phyloP scores from a whole-genome alignment of 768 basidiomycete species.

The Collybia sordida region DNA sequence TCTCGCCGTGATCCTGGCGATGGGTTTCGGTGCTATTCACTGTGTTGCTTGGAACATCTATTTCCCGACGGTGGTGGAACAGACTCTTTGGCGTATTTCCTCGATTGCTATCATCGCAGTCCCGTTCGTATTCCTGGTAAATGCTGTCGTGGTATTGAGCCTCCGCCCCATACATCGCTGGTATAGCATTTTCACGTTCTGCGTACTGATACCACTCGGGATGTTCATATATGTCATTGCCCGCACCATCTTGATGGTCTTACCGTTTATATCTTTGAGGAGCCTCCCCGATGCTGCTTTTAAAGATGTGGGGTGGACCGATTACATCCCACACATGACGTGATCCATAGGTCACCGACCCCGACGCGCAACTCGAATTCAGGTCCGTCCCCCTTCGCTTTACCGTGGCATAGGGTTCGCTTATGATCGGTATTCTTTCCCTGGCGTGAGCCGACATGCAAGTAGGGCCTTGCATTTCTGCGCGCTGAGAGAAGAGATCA shows the following conservation, averaged over 20 bases:
- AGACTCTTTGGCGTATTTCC: constrained; percentile 19
- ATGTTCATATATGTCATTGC: not conserved
- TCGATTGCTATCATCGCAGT: constrained; percentile 10
- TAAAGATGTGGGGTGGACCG: not conserved
- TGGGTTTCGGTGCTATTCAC: constrained; percentile 19
- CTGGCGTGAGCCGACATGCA: too few relatives aligned
- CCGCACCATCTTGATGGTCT: not conserved
- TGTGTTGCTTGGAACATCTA: constrained; percentile 17
- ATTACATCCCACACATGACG: not conserved
- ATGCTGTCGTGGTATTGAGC: too few relatives aligned
- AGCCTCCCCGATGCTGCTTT: not conserved
- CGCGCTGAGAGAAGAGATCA: too few relatives aligned
- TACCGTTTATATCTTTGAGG: not conserved
- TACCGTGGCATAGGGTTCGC: too few relatives aligned
- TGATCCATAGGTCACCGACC: too few relatives aligned
- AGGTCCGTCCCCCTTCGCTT: too few relatives aligned
- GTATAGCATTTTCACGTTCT: not conserved
- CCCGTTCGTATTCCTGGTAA: constrained; percentile 4
- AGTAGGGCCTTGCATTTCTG: too few relatives aligned
- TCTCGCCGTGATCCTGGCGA: constrained; percentile 3
- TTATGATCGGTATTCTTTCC: too few relatives aligned
- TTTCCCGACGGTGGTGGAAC: constrained; percentile 16
- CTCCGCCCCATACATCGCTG: not conserved
- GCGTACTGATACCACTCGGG: too few relatives aligned
- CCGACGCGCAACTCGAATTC: too few relatives aligned